Evolutionary conservation across 306 rosid genomes (phyloP).

Genomic region (Glycine latifolia): DNA sequence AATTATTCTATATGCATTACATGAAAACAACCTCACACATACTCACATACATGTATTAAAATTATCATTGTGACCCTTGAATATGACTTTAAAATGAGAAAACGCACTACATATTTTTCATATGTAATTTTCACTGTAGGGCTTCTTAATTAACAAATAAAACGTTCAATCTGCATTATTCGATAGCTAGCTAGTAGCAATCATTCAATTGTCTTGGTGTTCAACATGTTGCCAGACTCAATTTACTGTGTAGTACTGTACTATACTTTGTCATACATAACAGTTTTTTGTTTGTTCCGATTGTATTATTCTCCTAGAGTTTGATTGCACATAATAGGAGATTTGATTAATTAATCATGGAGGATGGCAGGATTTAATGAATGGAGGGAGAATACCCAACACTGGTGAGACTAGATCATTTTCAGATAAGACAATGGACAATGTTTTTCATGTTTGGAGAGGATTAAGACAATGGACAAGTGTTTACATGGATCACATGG

Average conservation of each 20-base stretch:
- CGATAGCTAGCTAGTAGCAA: conserved; percentile 16
- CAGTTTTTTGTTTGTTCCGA: conserved; percentile 39
- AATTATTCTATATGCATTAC: too few species aligned
- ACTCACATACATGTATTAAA: not conserved
- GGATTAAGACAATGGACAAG: conserved; percentile 52
- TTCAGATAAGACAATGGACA: conserved; percentile 58
- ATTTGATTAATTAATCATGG: conserved; percentile 49
- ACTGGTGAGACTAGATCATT: conserved; percentile 49
- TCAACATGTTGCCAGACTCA: conserved; percentile 21
- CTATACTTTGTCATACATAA: conserved; percentile 22
- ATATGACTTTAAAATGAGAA: not conserved
- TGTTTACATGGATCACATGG: conserved; percentile 53
- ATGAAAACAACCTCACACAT: not conserved
- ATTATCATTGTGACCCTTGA: not conserved
- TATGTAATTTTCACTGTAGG: not conserved
- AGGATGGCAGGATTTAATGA: conserved; percentile 44
- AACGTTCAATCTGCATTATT: conserved; percentile 13
- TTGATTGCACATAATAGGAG: conserved; percentile 33
- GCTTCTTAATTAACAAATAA: conserved; percentile 19
- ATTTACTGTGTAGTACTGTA: conserved; percentile 14
- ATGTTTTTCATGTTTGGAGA: conserved; percentile 43
- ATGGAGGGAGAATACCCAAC: conserved; percentile 50
- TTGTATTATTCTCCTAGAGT: conserved; percentile 45
- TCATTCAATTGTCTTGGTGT: conserved; percentile 31
- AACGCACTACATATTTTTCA: not conserved